Conservation (phyloP, 108 stramenopile species). For the Pseudonitzschia multiseries region DNA sequence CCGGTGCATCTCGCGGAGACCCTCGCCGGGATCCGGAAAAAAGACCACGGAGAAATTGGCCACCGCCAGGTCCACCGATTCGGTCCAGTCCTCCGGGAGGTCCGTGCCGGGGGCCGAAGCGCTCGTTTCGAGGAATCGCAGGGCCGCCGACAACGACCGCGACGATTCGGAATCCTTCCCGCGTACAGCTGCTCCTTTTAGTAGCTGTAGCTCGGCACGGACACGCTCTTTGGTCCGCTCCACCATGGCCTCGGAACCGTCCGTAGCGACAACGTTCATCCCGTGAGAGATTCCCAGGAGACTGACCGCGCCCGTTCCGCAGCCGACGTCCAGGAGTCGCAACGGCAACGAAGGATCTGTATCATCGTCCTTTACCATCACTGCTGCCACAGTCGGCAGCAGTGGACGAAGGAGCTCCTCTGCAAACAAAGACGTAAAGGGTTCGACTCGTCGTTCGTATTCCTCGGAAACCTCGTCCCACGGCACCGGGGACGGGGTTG, state of each 20-base stretch:
- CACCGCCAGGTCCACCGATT: background rate
- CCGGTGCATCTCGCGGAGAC: background rate
- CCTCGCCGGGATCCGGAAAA: background rate
- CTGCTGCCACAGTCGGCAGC: background rate
- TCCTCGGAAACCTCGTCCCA: background rate
- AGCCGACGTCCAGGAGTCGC: background rate
- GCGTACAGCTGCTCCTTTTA: background rate
- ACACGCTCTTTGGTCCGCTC: background rate
- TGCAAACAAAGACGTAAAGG: slow-evolving; percentile 6
- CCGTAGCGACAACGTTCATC: background rate
- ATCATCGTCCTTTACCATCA: too few relatives aligned
- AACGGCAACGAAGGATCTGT: background rate
- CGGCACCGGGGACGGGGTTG: background rate
- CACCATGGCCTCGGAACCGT: background rate
- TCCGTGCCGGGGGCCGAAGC: background rate
- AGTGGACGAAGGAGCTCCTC: background rate
- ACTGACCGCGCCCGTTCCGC: background rate
- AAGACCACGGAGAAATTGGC: slow-evolving; percentile 1
- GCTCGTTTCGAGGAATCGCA: too few relatives aligned
- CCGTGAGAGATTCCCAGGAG: background rate
- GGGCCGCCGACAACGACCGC: background rate
- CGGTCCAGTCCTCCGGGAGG: background rate
- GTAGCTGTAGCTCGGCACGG: background rate
- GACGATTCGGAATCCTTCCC: background rate
- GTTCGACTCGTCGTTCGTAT: slow-evolving; percentile 3